Base-by-base conservation (phyloP, 2,329 filamentous ascomycete genomes). In the Penicillium frequentans region DNA sequence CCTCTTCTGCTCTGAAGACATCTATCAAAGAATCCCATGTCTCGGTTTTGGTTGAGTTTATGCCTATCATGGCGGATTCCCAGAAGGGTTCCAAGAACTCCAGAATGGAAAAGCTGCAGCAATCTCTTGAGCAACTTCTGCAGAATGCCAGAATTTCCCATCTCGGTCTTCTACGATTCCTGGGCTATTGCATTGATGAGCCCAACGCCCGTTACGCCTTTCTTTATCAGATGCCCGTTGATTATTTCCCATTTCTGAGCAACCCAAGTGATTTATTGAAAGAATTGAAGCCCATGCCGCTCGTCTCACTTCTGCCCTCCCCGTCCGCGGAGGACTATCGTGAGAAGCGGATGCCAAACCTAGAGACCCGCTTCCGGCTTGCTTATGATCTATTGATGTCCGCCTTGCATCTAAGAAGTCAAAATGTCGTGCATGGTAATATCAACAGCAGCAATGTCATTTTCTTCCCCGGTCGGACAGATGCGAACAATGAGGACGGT, bases 391-490 rank as follows among this genome's bases (percentile, higher is more conserved):
- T 88, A 21, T 77, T 82, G 23, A 77, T 84, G 59, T 82, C 83
- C 2, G 77, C 86, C 24, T 77, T 83, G 58, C 81, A 83, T 55
- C 70, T 88, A 31, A 80, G 86, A 70, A 80, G 78, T 39, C 80
- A 83, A 57, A 80, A 82, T 42, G 73, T 84, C 19, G 77, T 82
- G 7, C 86, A 88, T 71, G 82, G 85, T 49, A 85, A 87, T 62
- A 82, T 88, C 64, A 87, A 86, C 70, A 87, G 85, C 73, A 84
- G 80, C 69, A 88, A 86, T 64, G 78, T 88, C 27, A 73, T 88
- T 16, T 82, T 88, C 31, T 84, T 86, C 53, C 79, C 71, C 2
- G 74, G 70, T 5, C 59, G 70, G 16, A 71, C 67, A n/a, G 70
- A 68, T 46, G 65, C 71, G 3, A 64, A 64, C 47, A 64, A 69